phyloP scores from a whole-genome alignment of 805 yeast genomes.

The Hemisphaericaspora nanyangensis region DNA sequence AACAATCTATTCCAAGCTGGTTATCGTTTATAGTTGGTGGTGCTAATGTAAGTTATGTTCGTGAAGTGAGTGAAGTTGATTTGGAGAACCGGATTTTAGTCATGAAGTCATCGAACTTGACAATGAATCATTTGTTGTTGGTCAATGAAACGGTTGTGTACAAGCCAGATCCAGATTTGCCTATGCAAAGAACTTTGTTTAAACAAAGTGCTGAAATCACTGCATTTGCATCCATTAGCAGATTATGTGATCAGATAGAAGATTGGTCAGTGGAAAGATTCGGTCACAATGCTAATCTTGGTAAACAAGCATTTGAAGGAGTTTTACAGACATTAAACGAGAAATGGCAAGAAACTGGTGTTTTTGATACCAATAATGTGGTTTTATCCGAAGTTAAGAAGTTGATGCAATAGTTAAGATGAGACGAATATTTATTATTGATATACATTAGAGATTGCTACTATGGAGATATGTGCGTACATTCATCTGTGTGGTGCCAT shows the following conservation, averaged over 20 bases:
- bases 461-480: too few relatives aligned
- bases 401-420: too few relatives aligned
- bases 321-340: constrained; percentile 56
- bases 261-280: constrained; percentile 91
- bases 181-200: constrained; percentile 55
- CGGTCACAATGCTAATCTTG: constrained; percentile 79
- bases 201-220: constrained; percentile 84
- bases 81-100: constrained; percentile 57
- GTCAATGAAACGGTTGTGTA: constrained; percentile 89
- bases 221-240: constrained; percentile 70
- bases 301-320: constrained; percentile 79
- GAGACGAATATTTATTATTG: too few relatives aligned
- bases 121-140: constrained; percentile 68
- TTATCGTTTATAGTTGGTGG: constrained; percentile 69
- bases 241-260: constrained; percentile 77
- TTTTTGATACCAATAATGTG: constrained; percentile 25
- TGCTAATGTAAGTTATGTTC: constrained; percentile 67
- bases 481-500: too few relatives aligned
- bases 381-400: constrained; percentile 9
- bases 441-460: too few relatives aligned
- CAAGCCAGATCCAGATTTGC: constrained; percentile 58
- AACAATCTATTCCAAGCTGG: constrained; percentile 87
- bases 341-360: constrained; percentile 40
- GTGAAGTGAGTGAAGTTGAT: constrained; percentile 88
- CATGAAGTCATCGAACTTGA: constrained; percentile 82